Base-by-base conservation (phyloP, 805 yeast species). In the Candida adriatica region DNA sequence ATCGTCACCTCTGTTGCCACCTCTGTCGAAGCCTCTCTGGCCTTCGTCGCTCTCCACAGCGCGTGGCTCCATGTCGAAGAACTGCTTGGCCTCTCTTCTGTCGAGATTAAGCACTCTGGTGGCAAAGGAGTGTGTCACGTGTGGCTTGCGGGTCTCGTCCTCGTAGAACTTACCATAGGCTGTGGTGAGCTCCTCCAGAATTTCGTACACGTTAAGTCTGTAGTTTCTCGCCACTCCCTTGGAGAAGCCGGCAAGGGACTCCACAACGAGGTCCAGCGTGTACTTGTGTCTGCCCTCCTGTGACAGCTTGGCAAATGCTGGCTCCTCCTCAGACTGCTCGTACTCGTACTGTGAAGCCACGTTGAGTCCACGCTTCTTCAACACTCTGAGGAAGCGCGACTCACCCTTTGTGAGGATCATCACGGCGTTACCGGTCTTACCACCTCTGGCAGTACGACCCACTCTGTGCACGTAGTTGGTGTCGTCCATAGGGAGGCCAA, bases 361-460 rank as follows among this genome's bases (percentile, higher is more conserved):
- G 18, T 51, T 56, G 47, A 85, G 73, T 27, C 75, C 76, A 49
- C 70, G 73, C 35, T 66, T 54, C 29, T 59, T 55, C 48, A 85
- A 66, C 3, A 62, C 59, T 24, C 59, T 55, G 24, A 75, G 56
- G 54, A 74, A 87, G 20, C 68, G 67, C 22, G 58, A 43, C 55
- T 87, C 95, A 29, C 61, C 56, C 40, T 66, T 56, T 18, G 80
- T 63, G 29, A 76, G 48, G 51, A 74, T 77, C 37, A 82, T 55
- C 11, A 73, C 56, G 5, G 95, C 83, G 29, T 68, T 64, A 41
- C 97, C 97, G 16, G 66, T 62, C 37, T 70, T 69, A 35, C 95
- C 96, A 34, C 88, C 94, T 61, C 97, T 76, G 26, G 94, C 97
- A 11, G 96, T 90, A 68, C 97, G 79, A 38, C 97, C 97, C 51